These are phyloP conservation scores for Yarrowia deformans DNA, from an alignment of 805 yeast genomes.

Conservation along the genomic window DNA sequence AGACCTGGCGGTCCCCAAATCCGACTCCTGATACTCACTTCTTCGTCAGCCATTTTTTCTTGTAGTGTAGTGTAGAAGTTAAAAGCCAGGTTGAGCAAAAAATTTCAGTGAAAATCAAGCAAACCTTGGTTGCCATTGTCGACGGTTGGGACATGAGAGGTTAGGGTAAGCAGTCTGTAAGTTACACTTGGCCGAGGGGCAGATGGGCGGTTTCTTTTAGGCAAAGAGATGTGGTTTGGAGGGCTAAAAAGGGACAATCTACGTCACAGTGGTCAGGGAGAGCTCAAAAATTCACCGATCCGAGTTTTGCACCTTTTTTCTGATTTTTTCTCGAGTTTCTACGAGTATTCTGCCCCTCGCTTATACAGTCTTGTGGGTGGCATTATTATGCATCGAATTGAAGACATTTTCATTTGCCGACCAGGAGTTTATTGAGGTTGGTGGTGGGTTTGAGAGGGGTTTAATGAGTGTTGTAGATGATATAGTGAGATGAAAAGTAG, in stretches of 20 bases:
- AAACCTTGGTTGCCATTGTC: constrained; percentile 36
- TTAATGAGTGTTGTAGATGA: background rate
- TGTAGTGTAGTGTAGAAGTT: constrained; percentile 39
- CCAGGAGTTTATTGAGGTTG: background rate
- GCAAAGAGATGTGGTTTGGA: too few species aligned
- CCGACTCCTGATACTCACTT: constrained; percentile 44
- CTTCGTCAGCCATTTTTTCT: constrained; percentile 53
- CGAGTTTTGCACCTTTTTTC: background rate
- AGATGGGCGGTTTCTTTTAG: too few species aligned
- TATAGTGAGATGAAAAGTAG: background rate
- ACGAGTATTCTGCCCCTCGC: constrained; percentile 1
- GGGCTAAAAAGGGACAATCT: too few species aligned
- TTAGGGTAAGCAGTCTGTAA: constrained; percentile 36
- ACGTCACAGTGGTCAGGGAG: too few species aligned
- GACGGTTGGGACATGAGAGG: constrained; percentile 32
- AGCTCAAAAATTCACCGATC: too few species aligned
- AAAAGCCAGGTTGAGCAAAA: constrained; percentile 31
- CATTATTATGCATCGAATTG: constrained; percentile 25
- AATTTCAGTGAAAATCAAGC: constrained; percentile 34
- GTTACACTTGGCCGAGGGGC: constrained; percentile 19
- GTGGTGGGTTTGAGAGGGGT: too few species aligned
- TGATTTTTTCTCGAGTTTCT: background rate
- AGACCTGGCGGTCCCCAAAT: background rate
- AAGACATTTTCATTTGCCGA: constrained; percentile 37
- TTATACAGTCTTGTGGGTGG: background rate